Evolutionary conservation across 768 basidiomycete genomes (phyloP), one percentile per base, ranked within the genome.

Genomic region (Auricularia auricula-judae): DNA sequence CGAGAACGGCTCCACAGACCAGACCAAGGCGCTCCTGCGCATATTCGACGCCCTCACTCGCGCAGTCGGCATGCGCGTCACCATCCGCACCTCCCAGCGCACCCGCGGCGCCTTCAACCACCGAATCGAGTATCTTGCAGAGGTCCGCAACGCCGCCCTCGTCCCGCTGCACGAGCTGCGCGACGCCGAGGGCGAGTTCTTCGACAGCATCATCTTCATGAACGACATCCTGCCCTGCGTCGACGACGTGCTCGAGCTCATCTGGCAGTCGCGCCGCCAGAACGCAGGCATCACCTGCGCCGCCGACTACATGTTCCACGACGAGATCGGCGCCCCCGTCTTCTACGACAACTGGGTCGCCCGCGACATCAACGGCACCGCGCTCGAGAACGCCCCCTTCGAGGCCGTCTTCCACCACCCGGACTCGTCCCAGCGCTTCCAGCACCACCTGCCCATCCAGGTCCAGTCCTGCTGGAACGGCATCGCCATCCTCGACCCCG

Each of bases 261-360:
- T 99, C 72, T 98, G 88, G 89, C 97, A 99, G 76, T 87, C 84
- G 70, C 81, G 97, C 62, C 76, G 78, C 64, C 94, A 98, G 76
- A 98, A 97, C 75, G 97, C 97, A 1, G 96, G 95, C 16, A 96
- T 98, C 74, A 98, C 97, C 10, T 98, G 97, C 70, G 97, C 96
- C 0, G 87, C 94, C 1, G 96, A 99, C 73, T 99, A 99, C 78
- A 98, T 99, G 93, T 99, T 91, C 77, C 97, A 99, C 77, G 86
- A 94, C 36, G 94, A 96, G 59, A 89, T 98, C 67, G 84, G 85
- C 14, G 81, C 92, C 0, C 96, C 96, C 1, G 95, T 98, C 18
- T 98, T 98, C 74, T 98, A 98, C 77, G 92, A 93, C 73, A 96
- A 94, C 74, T 98, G 96, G 96, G 96, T 99, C 23, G 94, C 96